These are phyloP conservation scores for Irpex sp. DNA, from an alignment of 1,284 basidiomycete genomes.

Conservation along the genomic window DNA sequence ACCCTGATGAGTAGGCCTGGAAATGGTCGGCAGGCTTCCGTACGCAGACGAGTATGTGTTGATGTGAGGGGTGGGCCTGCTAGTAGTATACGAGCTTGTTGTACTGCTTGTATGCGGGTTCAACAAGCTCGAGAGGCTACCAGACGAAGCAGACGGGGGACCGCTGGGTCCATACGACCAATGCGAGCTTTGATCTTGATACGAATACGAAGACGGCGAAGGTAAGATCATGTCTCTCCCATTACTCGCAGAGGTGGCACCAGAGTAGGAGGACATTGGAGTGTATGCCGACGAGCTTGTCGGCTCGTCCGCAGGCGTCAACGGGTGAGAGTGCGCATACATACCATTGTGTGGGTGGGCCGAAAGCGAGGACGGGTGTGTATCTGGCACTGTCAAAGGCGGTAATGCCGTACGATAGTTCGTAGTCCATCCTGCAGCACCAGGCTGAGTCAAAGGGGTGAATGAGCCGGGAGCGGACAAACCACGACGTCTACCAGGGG, in stretches of 20 bases:
- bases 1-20: slow-evolving; percentile 49
- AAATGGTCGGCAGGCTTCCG: slow-evolving; percentile 52
- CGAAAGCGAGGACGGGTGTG: slow-evolving; percentile 44
- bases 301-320: slow-evolving; percentile 62
- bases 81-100: slow-evolving; percentile 20
- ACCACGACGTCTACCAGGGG: slow-evolving; percentile 51
- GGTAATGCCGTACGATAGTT: slow-evolving; percentile 64
- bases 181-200: slow-evolving; percentile 35
- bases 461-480: slow-evolving; percentile 78
- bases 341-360: slow-evolving; percentile 37
- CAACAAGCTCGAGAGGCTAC: slow-evolving; percentile 70
- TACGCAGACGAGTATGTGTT: slow-evolving; percentile 54
- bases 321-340: slow-evolving; percentile 53
- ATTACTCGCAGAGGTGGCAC: slow-evolving; percentile 19
- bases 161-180: slow-evolving; percentile 43
- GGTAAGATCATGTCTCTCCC: slow-evolving; percentile 33
- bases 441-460: slow-evolving; percentile 56
- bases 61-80: slow-evolving; percentile 50
- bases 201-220: slow-evolving; percentile 50
- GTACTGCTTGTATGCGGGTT: slow-evolving; percentile 67
- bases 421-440: slow-evolving; percentile 49
- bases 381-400: slow-evolving; percentile 75
- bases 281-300: slow-evolving; percentile 44
- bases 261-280: slow-evolving; percentile 47
- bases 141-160: slow-evolving; percentile 57